phyloP scores from a whole-genome alignment of 768 basidiomycete genomes.

The Lactifluus pinguis region DNA sequence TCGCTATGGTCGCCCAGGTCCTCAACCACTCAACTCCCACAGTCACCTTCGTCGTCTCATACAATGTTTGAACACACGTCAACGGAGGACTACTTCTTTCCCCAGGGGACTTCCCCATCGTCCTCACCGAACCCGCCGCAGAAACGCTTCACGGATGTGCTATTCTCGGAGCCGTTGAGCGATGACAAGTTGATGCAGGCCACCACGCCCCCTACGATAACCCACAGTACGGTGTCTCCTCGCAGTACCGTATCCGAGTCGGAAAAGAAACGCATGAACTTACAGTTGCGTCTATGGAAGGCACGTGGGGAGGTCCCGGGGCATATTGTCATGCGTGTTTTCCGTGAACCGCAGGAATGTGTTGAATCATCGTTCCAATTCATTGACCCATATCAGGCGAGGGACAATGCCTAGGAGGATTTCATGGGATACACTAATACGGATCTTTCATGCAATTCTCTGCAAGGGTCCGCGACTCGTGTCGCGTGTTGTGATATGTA shows the following conservation, averaged over 20 bases:
- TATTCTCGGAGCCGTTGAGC: constrained; percentile 8
- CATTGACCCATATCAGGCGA: constrained; percentile 2
- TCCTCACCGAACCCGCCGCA: background rate
- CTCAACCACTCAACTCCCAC: background rate
- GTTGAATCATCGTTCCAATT: constrained; percentile 47
- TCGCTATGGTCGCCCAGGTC: constrained; percentile 1
- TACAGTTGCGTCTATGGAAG: constrained; percentile 57
- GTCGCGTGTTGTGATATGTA: background rate
- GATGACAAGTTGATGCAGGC: background rate
- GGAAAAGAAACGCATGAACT: constrained; percentile 45
- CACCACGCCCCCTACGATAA: background rate
- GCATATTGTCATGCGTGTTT: constrained; percentile 52
- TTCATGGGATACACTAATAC: background rate
- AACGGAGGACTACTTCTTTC: background rate
- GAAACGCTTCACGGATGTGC: background rate
- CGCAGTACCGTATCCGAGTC: constrained; percentile 33
- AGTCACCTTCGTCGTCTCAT: background rate
- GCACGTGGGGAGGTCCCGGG: constrained; percentile 52
- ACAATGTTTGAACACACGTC: background rate
- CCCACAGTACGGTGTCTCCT: background rate
- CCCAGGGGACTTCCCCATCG: background rate
- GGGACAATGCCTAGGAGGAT: background rate
- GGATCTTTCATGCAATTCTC: background rate
- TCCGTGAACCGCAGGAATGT: constrained; percentile 62
- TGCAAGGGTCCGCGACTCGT: background rate